phyloP scores from a whole-genome alignment of 176 grass and related monocot species.

The Areca catechu region DNA sequence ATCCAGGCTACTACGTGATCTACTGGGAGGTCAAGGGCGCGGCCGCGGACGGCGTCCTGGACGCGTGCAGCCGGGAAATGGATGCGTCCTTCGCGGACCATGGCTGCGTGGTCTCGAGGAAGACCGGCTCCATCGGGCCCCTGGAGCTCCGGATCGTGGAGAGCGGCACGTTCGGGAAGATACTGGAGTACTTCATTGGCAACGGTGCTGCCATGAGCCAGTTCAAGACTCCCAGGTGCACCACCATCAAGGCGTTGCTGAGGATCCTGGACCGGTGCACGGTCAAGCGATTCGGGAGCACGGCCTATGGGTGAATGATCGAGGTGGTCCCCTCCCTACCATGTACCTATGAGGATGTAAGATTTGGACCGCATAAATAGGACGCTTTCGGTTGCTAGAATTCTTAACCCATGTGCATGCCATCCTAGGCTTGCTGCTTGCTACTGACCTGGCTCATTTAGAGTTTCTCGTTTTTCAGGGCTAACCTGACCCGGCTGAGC shows the following conservation, averaged over 20 bases:
- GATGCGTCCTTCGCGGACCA: constrained; percentile 53
- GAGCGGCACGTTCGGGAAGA: constrained; percentile 43
- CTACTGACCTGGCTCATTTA: too few species aligned
- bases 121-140: constrained; percentile 40
- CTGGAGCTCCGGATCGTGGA: constrained; percentile 60
- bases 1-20: constrained; percentile 61
- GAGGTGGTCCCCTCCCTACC: too few species aligned
- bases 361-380: too few species aligned
- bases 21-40: constrained; percentile 54
- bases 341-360: too few species aligned
- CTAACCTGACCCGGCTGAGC: too few species aligned
- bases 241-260: not conserved
- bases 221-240: constrained; percentile 74
- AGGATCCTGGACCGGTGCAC: too few species aligned
- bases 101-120: constrained; percentile 47
- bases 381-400: too few species aligned
- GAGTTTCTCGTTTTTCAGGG: too few species aligned
- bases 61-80: constrained; percentile 54
- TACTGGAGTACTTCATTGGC: constrained; percentile 57
- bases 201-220: constrained; percentile 58
- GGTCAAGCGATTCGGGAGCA: too few species aligned
- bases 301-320: too few species aligned
- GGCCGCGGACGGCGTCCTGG: constrained; percentile 27
- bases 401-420: too few species aligned
- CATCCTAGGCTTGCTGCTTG: too few species aligned